phyloP scores from a whole-genome alignment of 2,329 filamentous ascomycete genomes.

The Aspergillus tubingensis region DNA sequence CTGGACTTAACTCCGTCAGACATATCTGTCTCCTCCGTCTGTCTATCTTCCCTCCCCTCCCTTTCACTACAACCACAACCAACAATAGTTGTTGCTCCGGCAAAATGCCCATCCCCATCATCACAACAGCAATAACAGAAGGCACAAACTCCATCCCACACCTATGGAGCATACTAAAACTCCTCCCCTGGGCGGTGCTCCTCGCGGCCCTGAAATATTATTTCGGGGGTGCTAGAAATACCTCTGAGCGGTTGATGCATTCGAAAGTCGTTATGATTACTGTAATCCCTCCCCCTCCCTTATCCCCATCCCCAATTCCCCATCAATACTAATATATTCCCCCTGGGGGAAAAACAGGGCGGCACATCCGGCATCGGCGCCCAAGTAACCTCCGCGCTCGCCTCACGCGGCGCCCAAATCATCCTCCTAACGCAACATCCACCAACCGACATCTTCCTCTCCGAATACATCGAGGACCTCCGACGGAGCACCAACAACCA shows the following conservation, averaged over 20 bases:
- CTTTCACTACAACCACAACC: neutral
- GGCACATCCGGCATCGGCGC: constrained; percentile 93
- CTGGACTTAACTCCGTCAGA: neutral
- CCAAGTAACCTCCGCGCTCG: constrained; percentile 71
- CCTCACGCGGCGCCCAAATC: constrained; percentile 81
- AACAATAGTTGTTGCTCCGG: neutral
- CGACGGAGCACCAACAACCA: constrained; percentile 75
- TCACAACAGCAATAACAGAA: constrained; percentile 55
- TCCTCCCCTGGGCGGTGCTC: constrained; percentile 54
- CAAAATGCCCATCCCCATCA: constrained; percentile 63
- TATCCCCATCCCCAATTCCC: neutral
- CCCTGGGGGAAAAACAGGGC: constrained; percentile 48
- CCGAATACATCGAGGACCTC: constrained; percentile 89
- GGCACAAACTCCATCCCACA: constrained; percentile 58
- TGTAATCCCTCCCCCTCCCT: constrained; percentile 47
- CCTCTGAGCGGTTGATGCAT: constrained; percentile 80
- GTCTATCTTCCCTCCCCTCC: constrained; percentile 10
- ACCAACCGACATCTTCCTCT: constrained; percentile 80
- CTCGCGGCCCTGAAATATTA: constrained; percentile 70
- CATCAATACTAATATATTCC: neutral
- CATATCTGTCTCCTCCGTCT: constrained; percentile 12
- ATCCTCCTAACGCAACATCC: constrained; percentile 83
- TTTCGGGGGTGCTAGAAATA: constrained; percentile 73
- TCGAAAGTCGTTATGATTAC: constrained; percentile 93
- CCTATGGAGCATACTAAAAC: constrained; percentile 55